Evolutionary conservation across 192 early-diverging fungal genomes (phyloP).

Genomic region (Backusella psychrophila): DNA sequence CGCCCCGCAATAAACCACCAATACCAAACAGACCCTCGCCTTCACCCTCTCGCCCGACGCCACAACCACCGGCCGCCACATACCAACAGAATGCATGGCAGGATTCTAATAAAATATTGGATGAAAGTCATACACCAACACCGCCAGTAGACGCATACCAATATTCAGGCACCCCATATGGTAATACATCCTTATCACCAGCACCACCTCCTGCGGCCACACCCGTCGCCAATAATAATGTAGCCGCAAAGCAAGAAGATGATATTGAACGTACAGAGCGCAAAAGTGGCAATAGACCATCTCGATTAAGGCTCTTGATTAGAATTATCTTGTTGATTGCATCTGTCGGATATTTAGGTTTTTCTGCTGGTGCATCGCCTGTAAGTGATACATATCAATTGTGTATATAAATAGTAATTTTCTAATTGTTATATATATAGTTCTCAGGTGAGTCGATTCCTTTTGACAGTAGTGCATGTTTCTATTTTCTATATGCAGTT

Average conservation of each 20-base stretch:
- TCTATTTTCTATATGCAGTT: slow-evolving; percentile 34
- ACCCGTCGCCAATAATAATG: neutral
- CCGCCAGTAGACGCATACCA: slow-evolving; percentile 27
- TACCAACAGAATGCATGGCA: slow-evolving; percentile 3
- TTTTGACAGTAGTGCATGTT: slow-evolving; percentile 27
- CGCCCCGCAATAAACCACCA: neutral
- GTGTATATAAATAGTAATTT: neutral
- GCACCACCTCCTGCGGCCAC: neutral
- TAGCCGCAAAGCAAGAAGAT: neutral
- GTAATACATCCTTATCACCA: slow-evolving; percentile 11
- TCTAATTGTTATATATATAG: slow-evolving; percentile 16
- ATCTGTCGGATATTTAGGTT: slow-evolving; percentile 31
- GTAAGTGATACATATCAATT: slow-evolving; percentile 21
- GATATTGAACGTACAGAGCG: slow-evolving; percentile 6
- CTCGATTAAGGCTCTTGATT: slow-evolving; percentile 17
- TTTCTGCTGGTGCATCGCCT: slow-evolving; percentile 36
- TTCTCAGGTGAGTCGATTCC: slow-evolving; percentile 15
- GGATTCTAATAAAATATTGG: slow-evolving; percentile 16
- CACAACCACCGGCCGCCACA: slow-evolving; percentile 1
- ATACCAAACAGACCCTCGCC: slow-evolving; percentile 17
- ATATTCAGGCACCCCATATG: slow-evolving; percentile 31
- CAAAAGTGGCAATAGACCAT: slow-evolving; percentile 3
- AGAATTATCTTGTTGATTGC: slow-evolving; percentile 33
- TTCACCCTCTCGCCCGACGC: slow-evolving; percentile 3
- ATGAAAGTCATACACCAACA: slow-evolving; percentile 3